A percentile compares a stretch with the other conserved stretches of the same genome.
Evolutionary conservation across 768 basidiomycete genomes (phyloP).

Genomic region (Clavulina sp.): DNA sequence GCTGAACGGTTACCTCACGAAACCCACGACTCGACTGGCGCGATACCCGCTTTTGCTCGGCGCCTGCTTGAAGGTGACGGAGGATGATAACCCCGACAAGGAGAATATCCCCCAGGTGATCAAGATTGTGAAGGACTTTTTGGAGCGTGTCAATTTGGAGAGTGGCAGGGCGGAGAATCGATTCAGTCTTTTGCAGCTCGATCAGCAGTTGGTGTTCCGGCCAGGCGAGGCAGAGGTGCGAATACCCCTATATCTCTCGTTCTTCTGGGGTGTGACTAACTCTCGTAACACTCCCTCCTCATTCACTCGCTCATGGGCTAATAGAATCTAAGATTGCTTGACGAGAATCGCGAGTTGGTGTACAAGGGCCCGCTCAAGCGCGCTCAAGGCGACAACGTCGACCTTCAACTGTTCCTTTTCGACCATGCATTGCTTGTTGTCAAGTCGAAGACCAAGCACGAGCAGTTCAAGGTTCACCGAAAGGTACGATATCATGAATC

Average conservation of each 20-base stretch:
- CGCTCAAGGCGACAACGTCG: slow-evolving; percentile 59
- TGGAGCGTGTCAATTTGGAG: slow-evolving; percentile 78
- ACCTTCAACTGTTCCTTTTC: slow-evolving; percentile 85
- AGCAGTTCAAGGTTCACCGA: slow-evolving; percentile 85
- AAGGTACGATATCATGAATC: slow-evolving; percentile 36
- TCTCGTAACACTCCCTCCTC: background rate
- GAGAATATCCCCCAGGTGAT: slow-evolving; percentile 57
- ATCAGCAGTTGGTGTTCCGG: slow-evolving; percentile 77
- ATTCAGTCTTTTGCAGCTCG: slow-evolving; percentile 87
- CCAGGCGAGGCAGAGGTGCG: slow-evolving; percentile 80
- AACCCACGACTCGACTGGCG: slow-evolving; percentile 94
- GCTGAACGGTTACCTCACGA: slow-evolving; percentile 92
- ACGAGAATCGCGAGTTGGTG: slow-evolving; percentile 79
- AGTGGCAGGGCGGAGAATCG: slow-evolving; percentile 92
- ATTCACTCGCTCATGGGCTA: background rate
- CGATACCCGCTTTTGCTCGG: slow-evolving; percentile 87
- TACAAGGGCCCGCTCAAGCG: slow-evolving; percentile 84
- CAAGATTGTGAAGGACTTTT: slow-evolving; percentile 57
- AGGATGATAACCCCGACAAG: slow-evolving; percentile 81
- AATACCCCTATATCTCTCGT: slow-evolving; percentile 10
- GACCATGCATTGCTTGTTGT: slow-evolving; percentile 94
- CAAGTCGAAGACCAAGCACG: slow-evolving; percentile 83
- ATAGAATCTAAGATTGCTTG: slow-evolving; percentile 70
- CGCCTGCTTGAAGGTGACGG: slow-evolving; percentile 81
- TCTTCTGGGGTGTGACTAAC: background rate